These are phyloP conservation scores for Fusarium marasasianum DNA, from an alignment of 2,329 filamentous ascomycete species.

Conservation along the genomic window DNA sequence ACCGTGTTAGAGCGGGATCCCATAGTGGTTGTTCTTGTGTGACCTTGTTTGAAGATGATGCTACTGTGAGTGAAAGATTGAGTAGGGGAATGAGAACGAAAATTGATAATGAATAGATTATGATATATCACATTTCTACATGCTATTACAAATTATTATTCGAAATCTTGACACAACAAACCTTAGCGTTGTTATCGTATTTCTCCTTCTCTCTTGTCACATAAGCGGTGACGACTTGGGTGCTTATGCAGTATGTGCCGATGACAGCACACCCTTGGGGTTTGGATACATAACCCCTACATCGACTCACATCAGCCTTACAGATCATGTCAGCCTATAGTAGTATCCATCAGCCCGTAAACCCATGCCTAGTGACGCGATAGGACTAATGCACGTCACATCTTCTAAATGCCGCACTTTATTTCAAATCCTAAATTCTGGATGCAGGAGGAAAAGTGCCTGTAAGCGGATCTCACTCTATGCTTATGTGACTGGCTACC, in stretches of 20 bases:
- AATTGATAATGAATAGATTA: accelerated
- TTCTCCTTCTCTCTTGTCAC: background rate
- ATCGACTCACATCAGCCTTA: background rate
- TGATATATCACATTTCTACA: background rate
- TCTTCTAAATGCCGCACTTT: background rate
- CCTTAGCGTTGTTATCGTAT: background rate
- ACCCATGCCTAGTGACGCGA: background rate
- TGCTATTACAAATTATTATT: background rate
- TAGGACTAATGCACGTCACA: background rate
- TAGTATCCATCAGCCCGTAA: background rate
- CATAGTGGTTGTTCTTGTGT: background rate
- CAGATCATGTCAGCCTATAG: background rate
- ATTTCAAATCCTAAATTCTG: background rate
- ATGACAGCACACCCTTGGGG: background rate
- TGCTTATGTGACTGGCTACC: background rate
- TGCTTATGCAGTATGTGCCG: too few relatives aligned
- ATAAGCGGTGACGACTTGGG: background rate
- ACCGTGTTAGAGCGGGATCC: background rate
- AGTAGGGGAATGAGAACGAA: background rate
- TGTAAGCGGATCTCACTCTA: background rate
- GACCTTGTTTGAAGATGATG: too few relatives aligned
- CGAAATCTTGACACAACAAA: background rate
- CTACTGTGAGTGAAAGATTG: accelerated
- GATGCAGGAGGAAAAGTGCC: background rate
- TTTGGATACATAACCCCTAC: background rate